Base-by-base conservation (phyloP, 805 yeast species). In the Candida golubevii region DNA sequence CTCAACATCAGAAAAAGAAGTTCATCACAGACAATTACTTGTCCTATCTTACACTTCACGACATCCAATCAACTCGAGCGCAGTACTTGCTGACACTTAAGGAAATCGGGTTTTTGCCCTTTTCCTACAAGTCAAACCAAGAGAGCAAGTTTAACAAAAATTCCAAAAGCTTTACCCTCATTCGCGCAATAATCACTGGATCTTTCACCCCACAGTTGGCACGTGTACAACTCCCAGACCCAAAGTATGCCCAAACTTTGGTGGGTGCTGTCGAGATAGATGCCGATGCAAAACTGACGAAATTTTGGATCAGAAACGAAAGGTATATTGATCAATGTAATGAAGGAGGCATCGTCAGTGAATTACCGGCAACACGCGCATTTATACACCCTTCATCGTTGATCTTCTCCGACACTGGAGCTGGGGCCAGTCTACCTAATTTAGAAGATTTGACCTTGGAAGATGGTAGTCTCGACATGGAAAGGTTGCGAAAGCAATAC, bases 341-440 rank as follows among this genome's bases (percentile, higher is more conserved):
- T 10, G 37, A 41, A 15, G 42, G 41, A 8, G 48, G 39, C 10
- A 48, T 45, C 6, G 35, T 44, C 10, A 51, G 38, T 13, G 50
- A 46, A 15, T 56, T 75, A 6, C 88, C 88, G 1, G 80, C 85
- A 0, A 70, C 77, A 0, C 68, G 97, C 38, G 88, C 90, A 0
- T 90, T 88, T 51, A 64, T 88, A 18, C 97, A 91, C 58, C 97
- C 98, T 1, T 80, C 93, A 0, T 88, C 97, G 0, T 72, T 85
- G 1, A 58, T 87, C 39, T 88, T 89, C 58, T 75, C 78, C 57
- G 66, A 51, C 30, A 49, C 42, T 6, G 68, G 65, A 27, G 53
- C 60, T 5, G 63, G 63, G 26, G 41, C 45, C 0, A 34, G 36
- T 12, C 26, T 44, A n/a, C 50, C 54, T 10, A 41, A 46, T 26